Evolutionary conservation across 2,329 filamentous ascomycete genomes (phyloP), one percentile per base, ranked within the genome.

Genomic region (Orbilia javanica): DNA sequence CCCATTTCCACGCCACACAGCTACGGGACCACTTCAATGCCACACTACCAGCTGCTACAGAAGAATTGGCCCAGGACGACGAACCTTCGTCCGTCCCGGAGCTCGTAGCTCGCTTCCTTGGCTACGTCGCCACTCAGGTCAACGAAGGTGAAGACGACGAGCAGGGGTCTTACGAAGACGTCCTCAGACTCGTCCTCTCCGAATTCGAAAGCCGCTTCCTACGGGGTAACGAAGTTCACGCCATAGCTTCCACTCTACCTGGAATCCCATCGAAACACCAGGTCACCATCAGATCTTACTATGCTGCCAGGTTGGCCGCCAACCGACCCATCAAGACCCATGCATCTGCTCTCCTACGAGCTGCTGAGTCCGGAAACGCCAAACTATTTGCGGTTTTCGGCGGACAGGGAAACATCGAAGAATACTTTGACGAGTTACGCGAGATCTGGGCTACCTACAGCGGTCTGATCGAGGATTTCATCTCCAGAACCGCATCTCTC

Each of bases 401-500:
- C 77, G 96, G 96, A 5, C 96, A 99, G 84, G 96, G 96, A 82
- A 99, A 99, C 85, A 98, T 99, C 80, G 95, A 99, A 85, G 96
- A 99, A 86, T 99, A 99, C 86, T 99, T 99, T 83, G 95, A 99
- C 81, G 96, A 99, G 86, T 89, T 99, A 79, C 91, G 96, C 71
- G 92, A 97, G 84, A 89, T 98, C 74, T 95, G 95, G 86, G 90
- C 88, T 82, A 97, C 94, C 76, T 99, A 99, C 85, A 91, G 93
- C 11, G 92, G 92, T 29, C 96, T 99, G 81, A 90, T 97, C 4
- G 92, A 93, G 81, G 93, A 96, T 80, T 90, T 98, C 80, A 89
- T 99, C 82, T 88, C 88, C 29, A 89, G 90, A 25, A 91, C 94
- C 6, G 94, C 96, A 13, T 92, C 96, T 83, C 90, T 97, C 68